Percentiles rank a stretch among this genome's conserved stretches.
These are phyloP conservation scores for Sclerospora graminicola DNA, from an alignment of 352 stramenopile species.

Conservation along the genomic window DNA sequence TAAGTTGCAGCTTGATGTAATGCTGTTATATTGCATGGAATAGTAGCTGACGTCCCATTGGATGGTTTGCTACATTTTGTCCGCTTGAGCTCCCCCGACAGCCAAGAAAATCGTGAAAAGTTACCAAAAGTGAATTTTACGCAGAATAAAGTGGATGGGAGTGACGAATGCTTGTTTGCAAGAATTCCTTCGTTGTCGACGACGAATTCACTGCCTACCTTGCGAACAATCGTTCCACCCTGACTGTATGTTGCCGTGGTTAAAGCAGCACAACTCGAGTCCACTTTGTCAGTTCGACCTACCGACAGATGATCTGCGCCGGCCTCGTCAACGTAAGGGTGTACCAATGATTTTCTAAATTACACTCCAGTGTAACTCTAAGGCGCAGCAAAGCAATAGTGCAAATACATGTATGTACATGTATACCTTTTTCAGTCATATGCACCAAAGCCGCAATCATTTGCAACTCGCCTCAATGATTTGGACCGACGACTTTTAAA, in stretches of 20 bases:
- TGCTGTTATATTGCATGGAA: not conserved
- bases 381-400: too few relatives aligned
- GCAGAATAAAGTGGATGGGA: slow-evolving; percentile 62
- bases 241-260: slow-evolving; percentile 81
- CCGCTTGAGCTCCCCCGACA: slow-evolving; percentile 65
- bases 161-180: slow-evolving; percentile 80
- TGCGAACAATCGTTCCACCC: slow-evolving; percentile 75
- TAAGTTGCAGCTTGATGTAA: slow-evolving; percentile 18
- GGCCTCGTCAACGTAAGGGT: slow-evolving; percentile 13
- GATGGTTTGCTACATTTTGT: not conserved
- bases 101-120: slow-evolving; percentile 63
- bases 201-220: slow-evolving; percentile 64
- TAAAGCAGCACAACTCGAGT: slow-evolving; percentile 85
- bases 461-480: too few relatives aligned
- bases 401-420: too few relatives aligned
- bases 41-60: not conserved
- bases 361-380: too few relatives aligned
- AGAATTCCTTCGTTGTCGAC: slow-evolving; percentile 71
- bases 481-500: too few relatives aligned
- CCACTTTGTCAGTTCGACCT: slow-evolving; percentile 78
- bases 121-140: slow-evolving; percentile 65
- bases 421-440: too few relatives aligned
- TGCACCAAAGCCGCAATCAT: too few relatives aligned
- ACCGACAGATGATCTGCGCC: slow-evolving; percentile 59
- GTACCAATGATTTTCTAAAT: too few relatives aligned